phyloP scores from a whole-genome alignment of 345 rosid species.

The Populus alba region DNA sequence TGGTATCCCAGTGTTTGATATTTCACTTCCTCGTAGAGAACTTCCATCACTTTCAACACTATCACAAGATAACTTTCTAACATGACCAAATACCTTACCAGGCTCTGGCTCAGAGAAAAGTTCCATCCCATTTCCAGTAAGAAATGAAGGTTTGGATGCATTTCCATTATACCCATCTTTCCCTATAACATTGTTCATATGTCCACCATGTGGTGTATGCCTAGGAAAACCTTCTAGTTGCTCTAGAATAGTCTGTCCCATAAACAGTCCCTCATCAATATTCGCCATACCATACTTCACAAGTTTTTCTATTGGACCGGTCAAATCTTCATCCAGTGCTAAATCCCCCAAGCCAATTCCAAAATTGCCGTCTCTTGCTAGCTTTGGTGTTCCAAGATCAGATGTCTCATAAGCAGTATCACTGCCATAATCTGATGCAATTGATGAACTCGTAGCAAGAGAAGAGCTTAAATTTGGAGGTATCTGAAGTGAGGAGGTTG shows the following conservation, averaged over 20 bases:
- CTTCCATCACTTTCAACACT: slow-evolving; percentile 70
- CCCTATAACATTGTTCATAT: slow-evolving; percentile 41
- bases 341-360: slow-evolving; percentile 70
- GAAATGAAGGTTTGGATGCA: slow-evolving; percentile 46
- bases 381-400: slow-evolving; percentile 78
- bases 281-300: slow-evolving; percentile 84
- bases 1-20: slow-evolving; percentile 58
- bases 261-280: slow-evolving; percentile 90
- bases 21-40: slow-evolving; percentile 61
- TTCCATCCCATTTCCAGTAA: slow-evolving; percentile 51
- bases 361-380: slow-evolving; percentile 62
- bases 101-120: slow-evolving; percentile 61
- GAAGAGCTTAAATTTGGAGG: slow-evolving; percentile 53
- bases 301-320: slow-evolving; percentile 81
- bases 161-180: slow-evolving; percentile 56
- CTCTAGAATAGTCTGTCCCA: slow-evolving; percentile 92
- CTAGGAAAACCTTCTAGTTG: slow-evolving; percentile 83
- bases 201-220: slow-evolving; percentile 55
- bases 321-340: slow-evolving; percentile 67
- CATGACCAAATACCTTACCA: slow-evolving; percentile 51
- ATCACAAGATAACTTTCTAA: slow-evolving; percentile 64
- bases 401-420: slow-evolving; percentile 93
- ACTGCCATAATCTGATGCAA: slow-evolving; percentile 90
- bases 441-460: slow-evolving; percentile 56
- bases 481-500: slow-evolving; percentile 40